Evolutionary conservation across 2,329 filamentous ascomycete species (phyloP).

Genomic region (Cytospora schulzeri): DNA sequence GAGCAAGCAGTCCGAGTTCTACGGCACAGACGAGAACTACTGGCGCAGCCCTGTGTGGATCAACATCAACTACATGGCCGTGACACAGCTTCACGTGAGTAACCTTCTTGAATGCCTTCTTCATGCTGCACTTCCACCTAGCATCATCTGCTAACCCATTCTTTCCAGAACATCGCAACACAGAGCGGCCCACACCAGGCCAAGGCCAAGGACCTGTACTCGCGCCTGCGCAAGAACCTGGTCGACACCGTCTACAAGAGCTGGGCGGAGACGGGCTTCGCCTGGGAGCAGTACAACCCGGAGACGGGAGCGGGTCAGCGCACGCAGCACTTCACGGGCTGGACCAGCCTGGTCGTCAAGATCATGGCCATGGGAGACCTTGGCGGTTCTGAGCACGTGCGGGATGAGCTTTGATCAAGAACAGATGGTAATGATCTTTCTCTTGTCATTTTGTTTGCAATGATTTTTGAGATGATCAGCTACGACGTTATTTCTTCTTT

Average conservation of each 20-base stretch:
- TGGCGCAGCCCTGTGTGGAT: slow-evolving; percentile 96
- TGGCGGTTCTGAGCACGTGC: slow-evolving; percentile 36
- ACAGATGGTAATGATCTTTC: background rate
- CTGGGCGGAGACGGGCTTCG: slow-evolving; percentile 92
- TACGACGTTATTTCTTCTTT: too few relatives aligned
- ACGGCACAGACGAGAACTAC: slow-evolving; percentile 93
- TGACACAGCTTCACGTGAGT: slow-evolving; percentile 77
- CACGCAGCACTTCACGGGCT: slow-evolving; percentile 97
- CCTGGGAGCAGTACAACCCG: slow-evolving; percentile 98
- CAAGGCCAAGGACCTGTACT: slow-evolving; percentile 75
- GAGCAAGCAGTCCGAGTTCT: slow-evolving; percentile 79
- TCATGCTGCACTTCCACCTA: too few relatives aligned
- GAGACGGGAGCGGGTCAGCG: slow-evolving; percentile 92
- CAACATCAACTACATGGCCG: slow-evolving; percentile 89
- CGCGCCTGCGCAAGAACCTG: slow-evolving; percentile 75
- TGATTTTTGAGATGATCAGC: background rate
- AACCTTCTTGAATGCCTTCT: background rate
- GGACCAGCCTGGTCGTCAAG: slow-evolving; percentile 98
- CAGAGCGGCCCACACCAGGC: slow-evolving; percentile 67
- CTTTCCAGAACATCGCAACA: slow-evolving; percentile 61
- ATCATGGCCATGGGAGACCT: slow-evolving; percentile 93
- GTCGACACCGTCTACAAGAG: slow-evolving; percentile 85
- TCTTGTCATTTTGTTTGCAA: background rate
- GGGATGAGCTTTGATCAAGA: slow-evolving; percentile 54
- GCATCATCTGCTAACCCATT: background rate